phyloP scores from a whole-genome alignment of 495 filamentous ascomycete species.

The Aspergillus nidulans region DNA sequence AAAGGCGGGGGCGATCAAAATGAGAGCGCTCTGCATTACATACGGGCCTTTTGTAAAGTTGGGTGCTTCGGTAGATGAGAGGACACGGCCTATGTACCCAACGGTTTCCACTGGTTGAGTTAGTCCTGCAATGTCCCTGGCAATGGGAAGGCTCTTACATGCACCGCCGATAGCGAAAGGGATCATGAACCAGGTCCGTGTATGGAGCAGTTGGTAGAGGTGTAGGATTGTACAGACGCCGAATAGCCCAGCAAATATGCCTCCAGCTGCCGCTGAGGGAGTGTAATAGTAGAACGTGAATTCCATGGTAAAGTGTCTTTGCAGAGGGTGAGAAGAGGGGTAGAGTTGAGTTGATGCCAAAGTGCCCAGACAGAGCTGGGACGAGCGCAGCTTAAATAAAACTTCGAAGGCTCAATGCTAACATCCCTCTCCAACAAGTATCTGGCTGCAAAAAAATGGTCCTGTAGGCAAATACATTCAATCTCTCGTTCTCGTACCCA shows the following conservation, averaged over 20 bases:
- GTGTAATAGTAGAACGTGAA: conserved; percentile 38
- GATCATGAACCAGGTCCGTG: conserved; percentile 51
- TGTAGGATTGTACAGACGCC: conserved; percentile 37
- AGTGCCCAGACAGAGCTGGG: neutral
- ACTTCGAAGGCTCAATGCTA: neutral
- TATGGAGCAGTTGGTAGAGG: conserved; percentile 39
- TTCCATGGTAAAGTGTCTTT: neutral
- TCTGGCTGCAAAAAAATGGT: neutral
- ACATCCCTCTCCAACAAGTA: neutral
- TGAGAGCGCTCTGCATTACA: conserved; percentile 47
- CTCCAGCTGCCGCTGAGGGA: conserved; percentile 45
- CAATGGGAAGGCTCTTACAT: conserved; percentile 32
- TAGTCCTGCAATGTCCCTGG: neutral
- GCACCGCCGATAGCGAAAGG: conserved; percentile 51
- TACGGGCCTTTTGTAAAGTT: conserved; percentile 37
- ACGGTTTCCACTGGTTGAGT: conserved; percentile 31
- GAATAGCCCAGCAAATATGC: conserved; percentile 51
- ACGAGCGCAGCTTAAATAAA: neutral
- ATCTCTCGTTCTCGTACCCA: conserved; percentile 5
- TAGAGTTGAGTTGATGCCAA: neutral
- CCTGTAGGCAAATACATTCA: neutral
- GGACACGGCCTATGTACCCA: conserved; percentile 36
- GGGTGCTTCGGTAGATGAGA: conserved; percentile 27
- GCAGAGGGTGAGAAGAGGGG: neutral
- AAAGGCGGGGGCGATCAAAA: conserved; percentile 49